Conservation (phyloP, 108 stramenopile genomes). For the Cafeteria roenbergensis region DNA sequence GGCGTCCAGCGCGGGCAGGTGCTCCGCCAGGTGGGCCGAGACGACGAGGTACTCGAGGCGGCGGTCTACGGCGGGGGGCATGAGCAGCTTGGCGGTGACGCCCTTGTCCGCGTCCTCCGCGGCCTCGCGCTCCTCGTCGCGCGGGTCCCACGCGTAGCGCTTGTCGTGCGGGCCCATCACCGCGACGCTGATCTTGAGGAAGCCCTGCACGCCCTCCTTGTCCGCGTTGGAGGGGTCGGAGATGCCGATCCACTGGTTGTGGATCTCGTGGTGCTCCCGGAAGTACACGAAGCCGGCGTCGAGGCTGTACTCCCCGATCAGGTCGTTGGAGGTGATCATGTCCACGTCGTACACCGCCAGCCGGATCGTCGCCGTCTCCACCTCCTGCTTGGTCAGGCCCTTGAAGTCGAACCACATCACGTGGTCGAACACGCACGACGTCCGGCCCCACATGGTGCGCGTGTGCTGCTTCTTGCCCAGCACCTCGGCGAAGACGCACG, state of each 20-base stretch:
- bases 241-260: slow-evolving; percentile 45
- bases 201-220: slow-evolving; percentile 45
- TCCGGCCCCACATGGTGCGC: background rate
- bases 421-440: slow-evolving; percentile 32
- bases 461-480: slow-evolving; percentile 29
- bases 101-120: slow-evolving; percentile 3
- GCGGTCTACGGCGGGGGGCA: slow-evolving; percentile 13
- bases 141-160: slow-evolving; percentile 6
- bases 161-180: slow-evolving; percentile 50
- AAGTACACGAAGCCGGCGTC: slow-evolving; percentile 27
- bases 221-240: slow-evolving; percentile 37
- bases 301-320: slow-evolving; percentile 28
- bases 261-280: slow-evolving; percentile 33
- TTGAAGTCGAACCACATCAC: slow-evolving; percentile 29
- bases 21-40: slow-evolving; percentile 22
- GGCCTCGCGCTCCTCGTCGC: background rate
- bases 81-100: background rate
- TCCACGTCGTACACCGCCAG: slow-evolving; percentile 25
- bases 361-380: slow-evolving; percentile 30
- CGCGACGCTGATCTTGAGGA: slow-evolving; percentile 37
- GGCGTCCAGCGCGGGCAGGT: slow-evolving; percentile 37
- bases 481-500: slow-evolving; percentile 32
- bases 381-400: slow-evolving; percentile 25
- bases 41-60: slow-evolving; percentile 21
- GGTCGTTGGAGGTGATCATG: slow-evolving; percentile 17